A percentile compares a stretch with the other conserved stretches of the same genome.
These are phyloP conservation scores for Leccinum subtestaceum DNA, from an alignment of 768 basidiomycete species.

Conservation along the genomic window DNA sequence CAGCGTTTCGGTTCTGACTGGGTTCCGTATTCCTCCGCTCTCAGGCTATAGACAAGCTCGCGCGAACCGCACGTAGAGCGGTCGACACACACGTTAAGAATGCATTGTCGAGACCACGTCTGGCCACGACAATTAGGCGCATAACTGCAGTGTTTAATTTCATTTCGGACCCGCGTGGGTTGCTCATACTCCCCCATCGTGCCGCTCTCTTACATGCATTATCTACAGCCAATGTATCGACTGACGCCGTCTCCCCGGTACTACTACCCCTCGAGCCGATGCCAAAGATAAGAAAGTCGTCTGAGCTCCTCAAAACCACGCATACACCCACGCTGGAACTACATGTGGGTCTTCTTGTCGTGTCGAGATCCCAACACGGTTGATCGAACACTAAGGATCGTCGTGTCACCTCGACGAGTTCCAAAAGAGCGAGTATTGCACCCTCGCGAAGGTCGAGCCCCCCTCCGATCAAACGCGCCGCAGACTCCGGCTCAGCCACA, in stretches of 20 bases:
- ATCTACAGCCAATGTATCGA: slow-evolving; percentile 49
- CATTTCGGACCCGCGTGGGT: slow-evolving; percentile 62
- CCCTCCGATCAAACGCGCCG: slow-evolving; percentile 13
- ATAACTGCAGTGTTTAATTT: slow-evolving; percentile 74
- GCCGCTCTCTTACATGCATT: slow-evolving; percentile 12
- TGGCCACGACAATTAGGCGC: slow-evolving; percentile 64
- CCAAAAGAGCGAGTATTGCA: slow-evolving; percentile 4
- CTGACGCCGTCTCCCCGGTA: slow-evolving; percentile 44
- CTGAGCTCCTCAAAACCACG: slow-evolving; percentile 8
- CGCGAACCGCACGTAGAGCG: slow-evolving; percentile 64
- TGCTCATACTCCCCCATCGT: slow-evolving; percentile 6
- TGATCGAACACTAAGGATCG: slow-evolving; percentile 19
- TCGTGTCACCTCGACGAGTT: background rate
- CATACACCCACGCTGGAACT: slow-evolving; percentile 8
- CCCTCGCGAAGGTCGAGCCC: slow-evolving; percentile 7
- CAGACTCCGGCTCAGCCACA: slow-evolving; percentile 27
- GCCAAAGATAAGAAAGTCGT: slow-evolving; percentile 12
- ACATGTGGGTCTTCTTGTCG: slow-evolving; percentile 19
- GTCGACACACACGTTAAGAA: slow-evolving; percentile 71
- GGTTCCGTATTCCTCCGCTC: background rate
- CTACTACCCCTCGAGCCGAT: slow-evolving; percentile 30
- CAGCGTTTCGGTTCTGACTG: slow-evolving; percentile 6
- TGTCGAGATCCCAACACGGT: slow-evolving; percentile 1
- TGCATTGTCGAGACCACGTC: slow-evolving; percentile 63
- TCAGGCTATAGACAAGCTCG: slow-evolving; percentile 69